phyloP scores from a whole-genome alignment of 2,329 filamentous ascomycete genomes.

The Phyllosticta paracitricarpa region DNA sequence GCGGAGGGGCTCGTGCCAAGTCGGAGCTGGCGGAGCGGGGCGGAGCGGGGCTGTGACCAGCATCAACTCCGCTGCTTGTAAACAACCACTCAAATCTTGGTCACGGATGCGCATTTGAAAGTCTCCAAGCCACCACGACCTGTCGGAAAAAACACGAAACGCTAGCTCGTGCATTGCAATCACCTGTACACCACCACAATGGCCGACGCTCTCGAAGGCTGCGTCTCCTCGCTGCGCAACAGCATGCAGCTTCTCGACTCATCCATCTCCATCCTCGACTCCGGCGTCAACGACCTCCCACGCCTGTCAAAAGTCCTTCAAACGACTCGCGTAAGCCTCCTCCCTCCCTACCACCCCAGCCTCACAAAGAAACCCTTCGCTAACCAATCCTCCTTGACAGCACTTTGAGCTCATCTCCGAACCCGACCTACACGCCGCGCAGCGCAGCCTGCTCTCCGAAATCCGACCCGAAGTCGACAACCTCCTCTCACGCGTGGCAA shows the following conservation, averaged over 20 bases:
- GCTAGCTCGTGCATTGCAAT: neutral
- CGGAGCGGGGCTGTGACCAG: constrained; percentile 1
- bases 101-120: neutral
- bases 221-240: constrained; percentile 50
- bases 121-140: neutral
- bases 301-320: constrained; percentile 53
- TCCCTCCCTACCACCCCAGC: neutral
- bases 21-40: neutral
- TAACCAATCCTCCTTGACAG: constrained; percentile 32
- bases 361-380: neutral
- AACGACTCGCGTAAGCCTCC: constrained; percentile 45
- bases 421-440: constrained; percentile 68
- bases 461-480: constrained; percentile 78
- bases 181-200: constrained; percentile 12
- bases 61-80: neutral
- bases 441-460: constrained; percentile 75
- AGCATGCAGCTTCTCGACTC: constrained; percentile 53
- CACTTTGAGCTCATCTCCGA: constrained; percentile 92
- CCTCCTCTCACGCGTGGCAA: constrained; percentile 71
- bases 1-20: constrained; percentile 3
- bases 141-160: neutral
- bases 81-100: neutral
- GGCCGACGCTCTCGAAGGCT: constrained; percentile 43
- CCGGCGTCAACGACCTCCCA: constrained; percentile 54
- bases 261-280: constrained; percentile 52